Evolutionary conservation across 2,329 filamentous ascomycete genomes (phyloP).

Genomic region (Ceratocystis huliohia): DNA sequence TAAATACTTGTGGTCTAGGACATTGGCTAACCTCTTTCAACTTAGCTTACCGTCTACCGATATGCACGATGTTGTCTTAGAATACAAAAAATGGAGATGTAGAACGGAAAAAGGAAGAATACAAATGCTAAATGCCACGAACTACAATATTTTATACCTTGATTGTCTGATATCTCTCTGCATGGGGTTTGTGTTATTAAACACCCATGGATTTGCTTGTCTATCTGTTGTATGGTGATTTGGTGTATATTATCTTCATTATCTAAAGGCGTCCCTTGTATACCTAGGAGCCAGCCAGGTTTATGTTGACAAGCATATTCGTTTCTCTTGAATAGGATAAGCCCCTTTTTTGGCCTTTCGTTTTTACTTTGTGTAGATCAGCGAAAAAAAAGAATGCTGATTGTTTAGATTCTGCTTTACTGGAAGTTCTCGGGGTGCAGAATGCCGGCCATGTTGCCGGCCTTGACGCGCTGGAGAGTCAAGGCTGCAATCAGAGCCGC

Average conservation of each 20-base stretch:
- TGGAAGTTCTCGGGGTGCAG: slow-evolving; percentile 50
- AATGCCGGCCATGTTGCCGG: slow-evolving; percentile 51
- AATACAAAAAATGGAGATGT: neutral
- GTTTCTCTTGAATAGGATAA: neutral
- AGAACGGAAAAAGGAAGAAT: neutral
- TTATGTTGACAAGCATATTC: slow-evolving; percentile 2
- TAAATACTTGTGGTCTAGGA: slow-evolving; percentile 16
- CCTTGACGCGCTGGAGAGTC: slow-evolving; percentile 51
- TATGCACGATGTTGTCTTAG: slow-evolving; percentile 60
- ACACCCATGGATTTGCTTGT: neutral
- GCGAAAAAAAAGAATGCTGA: neutral
- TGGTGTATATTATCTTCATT: slow-evolving; percentile 1
- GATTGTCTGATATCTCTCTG: neutral
- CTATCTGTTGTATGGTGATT: neutral
- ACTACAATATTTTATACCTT: slow-evolving; percentile 17
- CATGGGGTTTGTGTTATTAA: neutral
- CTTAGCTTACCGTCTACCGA: slow-evolving; percentile 57
- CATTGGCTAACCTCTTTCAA: slow-evolving; percentile 25
- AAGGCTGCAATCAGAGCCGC: slow-evolving; percentile 80
- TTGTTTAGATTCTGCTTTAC: slow-evolving; percentile 8
- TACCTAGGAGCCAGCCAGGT: neutral
- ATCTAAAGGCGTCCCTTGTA: neutral
- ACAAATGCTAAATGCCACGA: slow-evolving; percentile 6
- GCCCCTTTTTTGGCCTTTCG: neutral
- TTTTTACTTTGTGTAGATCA: neutral